These are phyloP conservation scores for Scedosporium boydii DNA, from an alignment of 2,329 filamentous ascomycete species.

Conservation along the genomic window DNA sequence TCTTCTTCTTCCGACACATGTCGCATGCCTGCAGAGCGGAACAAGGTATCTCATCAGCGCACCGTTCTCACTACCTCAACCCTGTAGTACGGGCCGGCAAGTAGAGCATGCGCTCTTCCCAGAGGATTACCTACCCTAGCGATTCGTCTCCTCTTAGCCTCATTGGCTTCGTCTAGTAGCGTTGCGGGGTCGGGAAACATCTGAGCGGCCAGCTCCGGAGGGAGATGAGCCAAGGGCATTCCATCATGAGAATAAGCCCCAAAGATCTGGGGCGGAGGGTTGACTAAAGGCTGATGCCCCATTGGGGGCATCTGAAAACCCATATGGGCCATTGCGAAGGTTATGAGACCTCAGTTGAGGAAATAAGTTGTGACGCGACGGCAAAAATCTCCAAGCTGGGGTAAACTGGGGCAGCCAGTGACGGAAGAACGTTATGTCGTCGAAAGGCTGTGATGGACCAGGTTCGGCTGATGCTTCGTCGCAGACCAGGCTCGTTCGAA, in stretches of 20 bases:
- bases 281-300: slow-evolving; percentile 48
- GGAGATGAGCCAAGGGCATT: slow-evolving; percentile 45
- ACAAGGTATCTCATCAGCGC: background rate
- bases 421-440: background rate
- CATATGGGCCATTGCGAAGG: slow-evolving; percentile 38
- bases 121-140: slow-evolving; percentile 51
- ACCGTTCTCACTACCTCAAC: background rate
- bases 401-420: background rate
- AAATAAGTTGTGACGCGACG: background rate
- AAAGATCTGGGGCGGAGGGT: slow-evolving; percentile 61
- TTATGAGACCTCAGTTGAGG: background rate
- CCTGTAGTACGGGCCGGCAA: slow-evolving; percentile 15
- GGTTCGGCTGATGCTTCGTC: background rate
- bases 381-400: background rate
- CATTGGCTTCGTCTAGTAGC: slow-evolving; percentile 58
- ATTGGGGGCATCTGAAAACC: slow-evolving; percentile 50
- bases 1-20: slow-evolving; percentile 94
- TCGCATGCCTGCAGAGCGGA: slow-evolving; percentile 63
- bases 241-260: slow-evolving; percentile 52
- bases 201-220: slow-evolving; percentile 47
- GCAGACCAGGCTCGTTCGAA: background rate
- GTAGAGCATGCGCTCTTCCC: too few relatives aligned
- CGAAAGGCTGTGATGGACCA: background rate
- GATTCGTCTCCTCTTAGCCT: slow-evolving; percentile 82
- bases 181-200: slow-evolving; percentile 49